Conservation (phyloP, 2,329 filamentous ascomycete species). For the Cladosporium sp. region DNA sequence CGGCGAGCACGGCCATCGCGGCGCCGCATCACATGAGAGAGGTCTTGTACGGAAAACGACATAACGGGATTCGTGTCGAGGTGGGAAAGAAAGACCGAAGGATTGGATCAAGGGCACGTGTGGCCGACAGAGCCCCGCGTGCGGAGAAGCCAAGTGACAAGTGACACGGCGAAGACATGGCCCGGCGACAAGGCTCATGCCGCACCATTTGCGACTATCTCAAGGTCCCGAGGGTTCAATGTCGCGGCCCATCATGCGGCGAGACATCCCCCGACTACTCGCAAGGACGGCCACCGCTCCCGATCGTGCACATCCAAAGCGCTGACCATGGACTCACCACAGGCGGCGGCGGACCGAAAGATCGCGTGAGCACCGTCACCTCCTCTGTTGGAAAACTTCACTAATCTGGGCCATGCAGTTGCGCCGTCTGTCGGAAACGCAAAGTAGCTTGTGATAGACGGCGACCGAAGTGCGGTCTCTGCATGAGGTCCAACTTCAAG, state of each 20-base stretch:
- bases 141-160: neutral
- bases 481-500: constrained; percentile 18
- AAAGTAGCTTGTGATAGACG: constrained; percentile 26
- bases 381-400: neutral
- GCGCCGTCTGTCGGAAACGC: constrained; percentile 25
- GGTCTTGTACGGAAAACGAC: neutral
- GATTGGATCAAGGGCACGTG: neutral
- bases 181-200: neutral
- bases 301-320: neutral
- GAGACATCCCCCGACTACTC: neutral
- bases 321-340: neutral
- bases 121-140: neutral
- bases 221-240: neutral
- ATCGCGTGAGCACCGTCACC: constrained; percentile 4
- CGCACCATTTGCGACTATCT: neutral
- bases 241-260: neutral
- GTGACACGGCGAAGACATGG: neutral
- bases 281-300: neutral
- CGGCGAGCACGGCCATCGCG: neutral
- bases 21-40: neutral
- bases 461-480: constrained; percentile 24
- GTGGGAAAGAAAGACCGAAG: neutral
- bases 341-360: constrained; percentile 2
- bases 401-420: constrained; percentile 14
- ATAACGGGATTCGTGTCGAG: neutral